Percentiles rank a stretch among this genome's conserved stretches.
These are phyloP conservation scores for Scytalidium sp. DNA, from an alignment of 2,329 filamentous ascomycete species.

Conservation along the genomic window DNA sequence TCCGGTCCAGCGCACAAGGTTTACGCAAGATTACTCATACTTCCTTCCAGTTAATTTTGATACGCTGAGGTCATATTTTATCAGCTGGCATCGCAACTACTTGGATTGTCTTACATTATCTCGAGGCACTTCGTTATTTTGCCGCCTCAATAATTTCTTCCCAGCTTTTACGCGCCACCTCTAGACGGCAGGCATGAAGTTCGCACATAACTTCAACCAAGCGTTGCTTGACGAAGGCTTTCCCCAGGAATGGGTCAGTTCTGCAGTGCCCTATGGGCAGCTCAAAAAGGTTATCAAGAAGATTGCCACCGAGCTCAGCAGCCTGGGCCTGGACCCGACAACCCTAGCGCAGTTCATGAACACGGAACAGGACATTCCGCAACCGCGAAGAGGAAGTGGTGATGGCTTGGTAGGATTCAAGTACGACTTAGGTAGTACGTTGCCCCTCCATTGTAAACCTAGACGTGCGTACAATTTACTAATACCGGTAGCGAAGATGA, in stretches of 20 bases:
- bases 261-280: constrained; percentile 78
- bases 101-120: too few relatives aligned
- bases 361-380: neutral
- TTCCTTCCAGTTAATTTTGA: too few relatives aligned
- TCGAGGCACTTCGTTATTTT: too few relatives aligned
- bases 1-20: too few relatives aligned
- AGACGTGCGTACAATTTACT: neutral
- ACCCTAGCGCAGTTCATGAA: constrained; percentile 63
- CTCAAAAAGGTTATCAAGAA: constrained; percentile 88
- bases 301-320: constrained; percentile 67
- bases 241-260: constrained; percentile 67
- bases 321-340: constrained; percentile 68
- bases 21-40: too few relatives aligned
- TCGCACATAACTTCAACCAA: constrained; percentile 74
- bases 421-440: constrained; percentile 53
- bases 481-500: constrained; percentile 25
- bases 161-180: too few relatives aligned
- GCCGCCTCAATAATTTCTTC: too few relatives aligned
- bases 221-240: constrained; percentile 70
- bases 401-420: constrained; percentile 41
- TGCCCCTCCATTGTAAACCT: constrained; percentile 1
- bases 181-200: too few relatives aligned
- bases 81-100: too few relatives aligned
- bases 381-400: constrained; percentile 6
- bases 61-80: too few relatives aligned